Conservation (phyloP, 805 yeast genomes). For the Nakazawaea pomicola region DNA sequence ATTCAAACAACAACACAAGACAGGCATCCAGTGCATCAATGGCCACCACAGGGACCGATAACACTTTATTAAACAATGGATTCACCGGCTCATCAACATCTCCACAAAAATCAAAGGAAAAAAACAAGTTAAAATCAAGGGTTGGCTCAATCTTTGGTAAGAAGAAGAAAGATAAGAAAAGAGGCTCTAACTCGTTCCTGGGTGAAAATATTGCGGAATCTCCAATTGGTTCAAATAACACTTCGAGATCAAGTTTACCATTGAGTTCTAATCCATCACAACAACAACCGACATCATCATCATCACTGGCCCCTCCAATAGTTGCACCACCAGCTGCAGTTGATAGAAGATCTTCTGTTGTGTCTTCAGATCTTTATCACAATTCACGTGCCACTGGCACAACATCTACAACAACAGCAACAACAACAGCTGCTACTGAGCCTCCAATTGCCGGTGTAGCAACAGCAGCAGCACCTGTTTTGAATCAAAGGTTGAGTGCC, state of each 20-base stretch:
- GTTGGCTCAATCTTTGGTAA: constrained; percentile 75
- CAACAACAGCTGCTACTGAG: too few relatives aligned
- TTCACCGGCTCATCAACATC: constrained; percentile 18
- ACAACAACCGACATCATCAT: constrained; percentile 1
- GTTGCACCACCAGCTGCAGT: neutral
- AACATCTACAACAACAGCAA: too few relatives aligned
- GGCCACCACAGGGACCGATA: constrained; percentile 9
- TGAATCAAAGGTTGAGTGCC: neutral
- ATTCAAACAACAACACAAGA: constrained; percentile 1
- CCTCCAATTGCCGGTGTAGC: neutral
- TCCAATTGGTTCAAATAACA: constrained; percentile 22
- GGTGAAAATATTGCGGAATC: constrained; percentile 26
- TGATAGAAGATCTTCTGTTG: constrained; percentile 3
- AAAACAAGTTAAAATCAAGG: constrained; percentile 49
- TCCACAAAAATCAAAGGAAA: constrained; percentile 28
- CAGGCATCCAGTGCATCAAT: constrained; percentile 7
- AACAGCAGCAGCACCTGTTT: neutral
- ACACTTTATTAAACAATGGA: constrained; percentile 8
- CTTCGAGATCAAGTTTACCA: constrained; percentile 15
- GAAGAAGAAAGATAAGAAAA: constrained; percentile 43
- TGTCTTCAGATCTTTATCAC: constrained; percentile 5
- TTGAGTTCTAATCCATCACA: constrained; percentile 13
- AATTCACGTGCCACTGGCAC: neutral
- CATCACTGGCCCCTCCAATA: constrained; percentile 1
- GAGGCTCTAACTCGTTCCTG: too few relatives aligned